Conservation (phyloP, 1,284 basidiomycete genomes). For the Tranzscheliella williamsii region DNA sequence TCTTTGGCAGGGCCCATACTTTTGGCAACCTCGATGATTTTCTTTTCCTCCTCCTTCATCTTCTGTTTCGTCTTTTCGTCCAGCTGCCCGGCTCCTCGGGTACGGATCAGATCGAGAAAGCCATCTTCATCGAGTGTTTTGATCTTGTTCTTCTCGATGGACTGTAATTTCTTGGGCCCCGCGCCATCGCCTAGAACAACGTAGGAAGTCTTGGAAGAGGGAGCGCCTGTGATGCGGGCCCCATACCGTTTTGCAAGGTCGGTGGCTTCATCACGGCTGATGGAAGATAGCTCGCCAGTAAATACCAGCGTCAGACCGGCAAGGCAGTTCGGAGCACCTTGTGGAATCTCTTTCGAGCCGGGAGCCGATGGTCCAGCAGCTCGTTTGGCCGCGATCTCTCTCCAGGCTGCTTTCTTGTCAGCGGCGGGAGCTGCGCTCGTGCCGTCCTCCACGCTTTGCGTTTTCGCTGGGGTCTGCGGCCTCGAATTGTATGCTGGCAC, state of each 20-base stretch:
- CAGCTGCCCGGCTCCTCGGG: slow-evolving; percentile 60
- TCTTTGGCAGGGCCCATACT: slow-evolving; percentile 37
- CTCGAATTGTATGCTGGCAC: slow-evolving; percentile 10
- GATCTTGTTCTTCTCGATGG: slow-evolving; percentile 77
- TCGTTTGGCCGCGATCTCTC: slow-evolving; percentile 64
- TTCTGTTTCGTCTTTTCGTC: slow-evolving; percentile 83
- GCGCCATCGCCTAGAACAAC: slow-evolving; percentile 87
- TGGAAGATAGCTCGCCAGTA: slow-evolving; percentile 78
- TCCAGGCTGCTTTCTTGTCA: slow-evolving; percentile 28
- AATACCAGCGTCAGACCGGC: slow-evolving; percentile 91
- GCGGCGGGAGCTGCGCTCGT: slow-evolving; percentile 10
- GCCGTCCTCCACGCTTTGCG: slow-evolving; percentile 4
- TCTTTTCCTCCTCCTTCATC: slow-evolving; percentile 74
- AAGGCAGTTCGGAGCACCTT: slow-evolving; percentile 76
- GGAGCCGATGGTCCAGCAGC: slow-evolving; percentile 73
- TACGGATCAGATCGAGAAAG: slow-evolving; percentile 71
- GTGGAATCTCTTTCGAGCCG: slow-evolving; percentile 81
- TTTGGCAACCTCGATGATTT: slow-evolving; percentile 61
- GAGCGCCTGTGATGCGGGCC: slow-evolving; percentile 73
- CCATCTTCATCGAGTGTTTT: slow-evolving; percentile 82
- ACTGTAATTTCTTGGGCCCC: slow-evolving; percentile 81
- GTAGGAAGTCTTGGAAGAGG: slow-evolving; percentile 86
- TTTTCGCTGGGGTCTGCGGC: slow-evolving; percentile 23
- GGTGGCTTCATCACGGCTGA: slow-evolving; percentile 83
- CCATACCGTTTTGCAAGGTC: slow-evolving; percentile 91